A percentile compares a stretch with the other conserved stretches of the same genome.
phyloP scores from a whole-genome alignment of 805 yeast species.

The Metschnikowia proteae region DNA sequence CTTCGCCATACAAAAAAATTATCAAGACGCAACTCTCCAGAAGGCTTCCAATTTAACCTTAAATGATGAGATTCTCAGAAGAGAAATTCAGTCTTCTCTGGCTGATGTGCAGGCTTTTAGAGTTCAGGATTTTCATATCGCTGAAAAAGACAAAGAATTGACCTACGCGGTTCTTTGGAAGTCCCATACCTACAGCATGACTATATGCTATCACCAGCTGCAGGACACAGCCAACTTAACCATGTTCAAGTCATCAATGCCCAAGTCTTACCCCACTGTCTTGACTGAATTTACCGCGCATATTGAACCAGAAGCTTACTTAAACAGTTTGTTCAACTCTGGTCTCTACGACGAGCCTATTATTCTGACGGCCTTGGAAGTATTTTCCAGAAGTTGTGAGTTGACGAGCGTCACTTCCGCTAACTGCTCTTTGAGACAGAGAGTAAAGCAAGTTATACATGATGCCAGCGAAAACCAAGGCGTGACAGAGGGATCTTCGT shows the following conservation, averaged over 20 bases:
- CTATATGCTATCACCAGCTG: constrained; percentile 7
- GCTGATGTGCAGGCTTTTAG: constrained; percentile 7
- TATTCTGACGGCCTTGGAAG: constrained; percentile 49
- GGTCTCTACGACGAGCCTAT: constrained; percentile 47
- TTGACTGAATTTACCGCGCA: constrained; percentile 8
- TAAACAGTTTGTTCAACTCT: constrained; percentile 40
- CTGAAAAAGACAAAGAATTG: background rate
- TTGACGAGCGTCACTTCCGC: constrained; percentile 10
- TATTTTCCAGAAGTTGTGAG: constrained; percentile 43
- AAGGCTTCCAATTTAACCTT: background rate
- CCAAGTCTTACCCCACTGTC: constrained; percentile 22
- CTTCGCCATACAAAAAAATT: constrained; percentile 20
- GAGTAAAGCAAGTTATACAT: constrained; percentile 16
- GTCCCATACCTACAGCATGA: constrained; percentile 44
- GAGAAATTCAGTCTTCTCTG: background rate
- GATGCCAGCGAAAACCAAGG: constrained; percentile 17
- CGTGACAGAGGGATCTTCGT: constrained; percentile 44
- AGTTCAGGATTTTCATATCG: constrained; percentile 15
- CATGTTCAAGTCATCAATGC: constrained; percentile 29
- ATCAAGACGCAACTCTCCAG: background rate
- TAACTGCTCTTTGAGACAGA: constrained; percentile 22
- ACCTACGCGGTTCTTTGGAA: constrained; percentile 52
- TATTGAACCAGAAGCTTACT: constrained; percentile 6
- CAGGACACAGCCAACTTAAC: constrained; percentile 2
- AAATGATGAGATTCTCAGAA: background rate